These are phyloP conservation scores for Rhodotorula kratochvilovae DNA, from an alignment of 768 basidiomycete genomes.

Conservation along the genomic window DNA sequence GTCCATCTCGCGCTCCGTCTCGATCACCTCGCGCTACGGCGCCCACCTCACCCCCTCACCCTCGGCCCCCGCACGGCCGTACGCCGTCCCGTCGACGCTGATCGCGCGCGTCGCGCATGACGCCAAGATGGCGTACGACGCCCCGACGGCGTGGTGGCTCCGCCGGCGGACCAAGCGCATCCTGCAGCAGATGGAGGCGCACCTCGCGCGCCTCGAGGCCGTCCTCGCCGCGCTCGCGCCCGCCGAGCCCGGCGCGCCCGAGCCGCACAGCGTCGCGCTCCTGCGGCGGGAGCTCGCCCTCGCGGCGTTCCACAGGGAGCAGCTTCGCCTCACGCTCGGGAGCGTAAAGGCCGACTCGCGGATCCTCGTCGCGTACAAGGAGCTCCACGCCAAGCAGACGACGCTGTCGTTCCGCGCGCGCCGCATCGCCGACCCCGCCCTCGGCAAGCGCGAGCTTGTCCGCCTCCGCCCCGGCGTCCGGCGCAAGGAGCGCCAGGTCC, in stretches of 20 bases:
- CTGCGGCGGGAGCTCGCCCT: conserved; percentile 13
- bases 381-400: conserved; percentile 6
- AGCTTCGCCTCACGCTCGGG: conserved; percentile 21
- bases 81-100: conserved; percentile 21
- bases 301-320: conserved; percentile 12
- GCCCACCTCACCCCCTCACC: conserved; percentile 12
- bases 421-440: background rate
- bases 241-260: background rate
- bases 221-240: conserved; percentile 22
- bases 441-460: background rate
- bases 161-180: conserved; percentile 14
- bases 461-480: background rate
- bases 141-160: conserved; percentile 13
- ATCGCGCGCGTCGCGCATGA: conserved; percentile 14
- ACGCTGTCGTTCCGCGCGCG: background rate
- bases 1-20: background rate
- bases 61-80: conserved; percentile 3
- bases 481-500: conserved; percentile 23
- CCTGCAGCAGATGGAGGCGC: conserved; percentile 16
- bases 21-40: background rate
- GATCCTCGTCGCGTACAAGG: conserved; percentile 6
- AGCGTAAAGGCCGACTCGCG: conserved; percentile 25
- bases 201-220: conserved; percentile 8
- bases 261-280: background rate
- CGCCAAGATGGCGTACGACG: conserved; percentile 10